Conservation (phyloP, 2,329 filamentous ascomycete genomes). For the Fusarium sp. region DNA sequence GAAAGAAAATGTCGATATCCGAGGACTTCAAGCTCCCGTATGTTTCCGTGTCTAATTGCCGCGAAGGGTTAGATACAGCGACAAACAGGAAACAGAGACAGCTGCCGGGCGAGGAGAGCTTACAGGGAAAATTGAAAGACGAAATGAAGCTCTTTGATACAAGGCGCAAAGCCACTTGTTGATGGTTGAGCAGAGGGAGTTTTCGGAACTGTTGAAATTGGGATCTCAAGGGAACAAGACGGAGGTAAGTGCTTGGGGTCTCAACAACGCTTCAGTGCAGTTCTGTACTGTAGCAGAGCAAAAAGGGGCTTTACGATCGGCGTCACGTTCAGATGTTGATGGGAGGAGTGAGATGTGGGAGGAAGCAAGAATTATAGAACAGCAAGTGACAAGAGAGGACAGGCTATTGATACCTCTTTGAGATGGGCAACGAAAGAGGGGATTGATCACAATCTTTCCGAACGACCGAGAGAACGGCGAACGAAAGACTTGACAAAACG, state of each 20-base stretch:
- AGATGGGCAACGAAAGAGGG: conserved; percentile 18
- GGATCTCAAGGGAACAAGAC: conserved; percentile 16
- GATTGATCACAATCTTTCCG: conserved; percentile 22
- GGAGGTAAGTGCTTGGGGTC: conserved; percentile 4
- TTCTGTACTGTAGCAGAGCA: conserved; percentile 4
- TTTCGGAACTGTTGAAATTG: conserved; percentile 18
- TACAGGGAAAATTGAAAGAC: conserved; percentile 31
- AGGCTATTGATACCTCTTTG: conserved; percentile 31
- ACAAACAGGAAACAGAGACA: conserved; percentile 1
- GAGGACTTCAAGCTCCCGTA: conserved; percentile 13
- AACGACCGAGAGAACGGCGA: conserved; percentile 36
- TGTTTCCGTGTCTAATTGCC: conserved; percentile 28
- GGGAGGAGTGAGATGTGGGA: conserved; percentile 28
- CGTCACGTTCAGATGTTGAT: conserved; percentile 28
- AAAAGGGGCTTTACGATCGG: conserved; percentile 33
- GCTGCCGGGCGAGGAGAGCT: conserved; percentile 11
- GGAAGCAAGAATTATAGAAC: conserved; percentile 30
- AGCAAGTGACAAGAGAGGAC: conserved; percentile 17
- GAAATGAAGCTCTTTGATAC: conserved; percentile 15
- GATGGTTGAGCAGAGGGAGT: conserved; percentile 23
- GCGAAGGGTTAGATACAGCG: conserved; percentile 10
- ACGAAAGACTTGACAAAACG: not conserved
- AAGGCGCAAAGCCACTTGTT: conserved; percentile 29
- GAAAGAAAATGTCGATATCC: conserved; percentile 29
- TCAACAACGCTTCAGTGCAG: conserved; percentile 18